phyloP scores from a whole-genome alignment of 352 stramenopile species.

The Phytophthora macrochlamydospora region DNA sequence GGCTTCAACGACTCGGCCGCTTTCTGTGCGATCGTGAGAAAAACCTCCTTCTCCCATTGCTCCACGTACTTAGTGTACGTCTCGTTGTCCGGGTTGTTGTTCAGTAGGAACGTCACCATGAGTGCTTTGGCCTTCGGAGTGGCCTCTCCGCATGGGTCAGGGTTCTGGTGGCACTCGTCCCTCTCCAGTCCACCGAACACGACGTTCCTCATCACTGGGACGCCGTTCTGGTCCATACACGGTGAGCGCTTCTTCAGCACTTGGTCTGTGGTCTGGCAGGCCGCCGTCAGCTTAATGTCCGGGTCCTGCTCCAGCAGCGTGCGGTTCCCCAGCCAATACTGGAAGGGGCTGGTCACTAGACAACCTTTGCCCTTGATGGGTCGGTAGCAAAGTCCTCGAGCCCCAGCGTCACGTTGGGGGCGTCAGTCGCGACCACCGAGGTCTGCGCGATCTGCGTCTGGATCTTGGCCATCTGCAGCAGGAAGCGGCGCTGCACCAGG shows the following conservation, averaged over 20 bases:
- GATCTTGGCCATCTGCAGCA: constrained; percentile 67
- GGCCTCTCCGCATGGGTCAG: constrained; percentile 82
- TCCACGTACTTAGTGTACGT: constrained; percentile 79
- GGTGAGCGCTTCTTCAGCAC: constrained; percentile 56
- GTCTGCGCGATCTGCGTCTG: constrained; percentile 61
- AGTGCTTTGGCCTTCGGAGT: constrained; percentile 79
- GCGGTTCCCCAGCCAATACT: constrained; percentile 75
- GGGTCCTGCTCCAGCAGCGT: constrained; percentile 67
- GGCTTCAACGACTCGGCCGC: constrained; percentile 31
- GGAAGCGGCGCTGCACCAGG: constrained; percentile 62
- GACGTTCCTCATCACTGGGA: constrained; percentile 89
- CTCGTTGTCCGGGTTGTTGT: constrained; percentile 73
- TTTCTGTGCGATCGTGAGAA: constrained; percentile 47
- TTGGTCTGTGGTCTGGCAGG: constrained; percentile 81
- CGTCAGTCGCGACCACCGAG: constrained; percentile 26
- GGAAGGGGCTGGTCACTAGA: constrained; percentile 81
- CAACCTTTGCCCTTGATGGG: constrained; percentile 82
- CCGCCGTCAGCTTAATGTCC: constrained; percentile 87
- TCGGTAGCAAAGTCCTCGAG: constrained; percentile 79
- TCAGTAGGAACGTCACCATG: constrained; percentile 89
- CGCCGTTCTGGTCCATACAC: constrained; percentile 91
- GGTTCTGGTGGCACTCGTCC: constrained; percentile 75
- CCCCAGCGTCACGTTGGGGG: constrained; percentile 38
- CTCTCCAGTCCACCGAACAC: constrained; percentile 81
- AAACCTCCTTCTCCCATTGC: constrained; percentile 84